These are phyloP conservation scores for Odontarrhena argentea DNA, from an alignment of 345 rosid genomes.

Conservation along the genomic window DNA sequence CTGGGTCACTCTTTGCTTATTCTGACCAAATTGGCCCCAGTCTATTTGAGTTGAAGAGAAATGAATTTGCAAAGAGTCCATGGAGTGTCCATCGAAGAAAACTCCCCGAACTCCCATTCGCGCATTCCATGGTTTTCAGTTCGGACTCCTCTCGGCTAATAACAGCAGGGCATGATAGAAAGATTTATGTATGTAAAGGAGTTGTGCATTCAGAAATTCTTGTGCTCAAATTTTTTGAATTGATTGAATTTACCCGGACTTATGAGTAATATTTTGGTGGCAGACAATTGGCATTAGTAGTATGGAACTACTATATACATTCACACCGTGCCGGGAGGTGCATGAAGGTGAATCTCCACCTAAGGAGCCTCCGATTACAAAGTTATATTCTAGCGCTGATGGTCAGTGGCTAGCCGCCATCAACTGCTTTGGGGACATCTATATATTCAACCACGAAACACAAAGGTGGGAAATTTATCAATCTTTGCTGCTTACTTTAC, in stretches of 20 bases:
- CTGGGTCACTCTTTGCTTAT: conserved; percentile 77
- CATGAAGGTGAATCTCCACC: conserved; percentile 51
- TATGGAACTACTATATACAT: conserved; percentile 59
- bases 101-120: conserved; percentile 72
- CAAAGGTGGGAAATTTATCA: conserved; percentile 53
- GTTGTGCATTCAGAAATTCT: neutral
- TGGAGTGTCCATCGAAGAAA: conserved; percentile 65
- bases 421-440: conserved; percentile 92
- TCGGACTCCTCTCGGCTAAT: conserved; percentile 68
- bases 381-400: conserved; percentile 80
- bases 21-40: conserved; percentile 72
- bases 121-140: conserved; percentile 81
- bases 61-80: conserved; percentile 46
- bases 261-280: conserved; percentile 18
- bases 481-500: neutral
- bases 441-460: conserved; percentile 76
- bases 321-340: conserved; percentile 61
- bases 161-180: conserved; percentile 77
- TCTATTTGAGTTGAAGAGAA: conserved; percentile 67
- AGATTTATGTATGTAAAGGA: conserved; percentile 65
- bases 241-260: conserved; percentile 9
- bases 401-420: conserved; percentile 93
- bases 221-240: neutral
- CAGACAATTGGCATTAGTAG: conserved; percentile 71
- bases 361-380: conserved; percentile 83